A percentile compares a stretch with the other conserved stretches of the same genome.
phyloP scores from a whole-genome alignment of 768 basidiomycete genomes.

The Clitopilus passeckerianus region DNA sequence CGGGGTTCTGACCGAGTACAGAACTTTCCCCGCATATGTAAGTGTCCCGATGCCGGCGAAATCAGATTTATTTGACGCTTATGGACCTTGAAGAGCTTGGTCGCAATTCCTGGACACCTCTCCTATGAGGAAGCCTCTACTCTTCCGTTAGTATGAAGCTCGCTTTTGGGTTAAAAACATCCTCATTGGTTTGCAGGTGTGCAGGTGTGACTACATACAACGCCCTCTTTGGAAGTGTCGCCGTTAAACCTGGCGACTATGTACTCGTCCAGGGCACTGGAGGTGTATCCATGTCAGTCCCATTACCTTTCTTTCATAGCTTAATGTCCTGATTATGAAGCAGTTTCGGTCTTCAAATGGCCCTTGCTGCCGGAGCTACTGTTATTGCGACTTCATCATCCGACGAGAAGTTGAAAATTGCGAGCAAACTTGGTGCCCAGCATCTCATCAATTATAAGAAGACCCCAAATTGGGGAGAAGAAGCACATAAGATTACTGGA shows the following conservation, averaged over 20 bases:
- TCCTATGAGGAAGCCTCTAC: constrained; percentile 58
- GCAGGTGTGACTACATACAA: constrained; percentile 61
- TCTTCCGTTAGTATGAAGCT: constrained; percentile 35
- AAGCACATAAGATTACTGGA: constrained; percentile 34
- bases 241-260: constrained; percentile 48
- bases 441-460: constrained; percentile 57
- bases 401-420: constrained; percentile 51
- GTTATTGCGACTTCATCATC: constrained; percentile 64
- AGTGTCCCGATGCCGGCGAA: not conserved
- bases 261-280: constrained; percentile 51
- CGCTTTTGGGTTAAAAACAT: not conserved
- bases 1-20: constrained; percentile 49
- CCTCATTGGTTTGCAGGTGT: constrained; percentile 23
- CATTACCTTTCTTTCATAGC: not conserved
- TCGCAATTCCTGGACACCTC: constrained; percentile 47
- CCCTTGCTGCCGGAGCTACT: constrained; percentile 52
- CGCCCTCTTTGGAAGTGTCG: constrained; percentile 38
- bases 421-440: constrained; percentile 41
- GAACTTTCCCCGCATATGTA: constrained; percentile 38
- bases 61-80: too few species aligned
- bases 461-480: constrained; percentile 50
- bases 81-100: constrained; percentile 27
- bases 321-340: not conserved
- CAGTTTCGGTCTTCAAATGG: constrained; percentile 53
- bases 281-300: constrained; percentile 42